Evolutionary conservation across 345 rosid species (phyloP), one percentile per base, ranked within the genome.

Genomic region (Nasturtium officinale): DNA sequence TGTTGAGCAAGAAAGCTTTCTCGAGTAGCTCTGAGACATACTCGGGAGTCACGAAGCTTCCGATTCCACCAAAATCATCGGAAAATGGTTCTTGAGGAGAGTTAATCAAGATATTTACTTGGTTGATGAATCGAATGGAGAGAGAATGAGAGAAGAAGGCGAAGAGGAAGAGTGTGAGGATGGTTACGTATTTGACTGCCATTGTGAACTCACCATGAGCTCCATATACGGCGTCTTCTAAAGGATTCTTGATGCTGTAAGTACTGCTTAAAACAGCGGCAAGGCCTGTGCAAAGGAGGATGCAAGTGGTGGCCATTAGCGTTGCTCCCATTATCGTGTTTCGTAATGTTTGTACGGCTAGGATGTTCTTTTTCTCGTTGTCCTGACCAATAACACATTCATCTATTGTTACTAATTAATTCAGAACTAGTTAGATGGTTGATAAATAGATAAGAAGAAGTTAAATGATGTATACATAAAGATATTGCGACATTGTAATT

Each of bases 321-420:
- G 98, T 95, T 3, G 87, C 86, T 76, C 96, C 99, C 99, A 95
- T 95, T 13, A 95, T 89, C 52, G 89, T 76, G 88, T 95, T 95
- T 48, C 99, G 59, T 2, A 95, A 82, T 0, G 97, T 80, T 80
- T 95, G 99, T 37, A 95, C 97, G 0, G 94, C 98, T 77, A 95
- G 71, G 26, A 95, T 83, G 85, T 85, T 92, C 81, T 89, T 95
- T 87, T 90, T 95, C n/a, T 95, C 96, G 37, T 92, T 90, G 77
- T 95, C 99, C 98, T 95, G 87, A 67, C 17, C 54, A 67, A 29
- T 0, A 38, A 65, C 25, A 65, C 66, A 55, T 46, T 43, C n/a
- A 62, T 6, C 9, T 9, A 26, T 2, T 9, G 26, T 59, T 53
- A 58, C n/a, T 23, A 42, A 2, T 42, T 52, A 43, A n/a, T n/a